These are phyloP conservation scores for Talaromyces proteolyticus DNA, from an alignment of 495 filamentous ascomycete genomes.

Conservation along the genomic window DNA sequence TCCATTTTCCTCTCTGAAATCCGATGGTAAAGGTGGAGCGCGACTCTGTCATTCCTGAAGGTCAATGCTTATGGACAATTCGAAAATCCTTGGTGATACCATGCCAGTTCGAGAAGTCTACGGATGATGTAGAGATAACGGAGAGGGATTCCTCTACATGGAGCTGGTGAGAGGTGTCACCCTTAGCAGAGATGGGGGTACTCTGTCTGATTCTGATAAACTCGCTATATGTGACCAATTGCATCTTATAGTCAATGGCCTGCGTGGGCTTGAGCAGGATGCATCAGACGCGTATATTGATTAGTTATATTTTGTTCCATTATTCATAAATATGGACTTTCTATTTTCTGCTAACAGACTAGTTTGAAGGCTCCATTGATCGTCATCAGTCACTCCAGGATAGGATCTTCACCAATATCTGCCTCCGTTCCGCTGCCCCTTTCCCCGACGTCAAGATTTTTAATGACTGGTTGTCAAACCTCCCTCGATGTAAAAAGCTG, in stretches of 20 bases:
- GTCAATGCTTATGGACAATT: too few species aligned
- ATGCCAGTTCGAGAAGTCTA: too few species aligned
- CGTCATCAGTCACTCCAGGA: constrained; percentile 2
- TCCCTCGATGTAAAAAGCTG: not conserved
- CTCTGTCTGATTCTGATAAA: not conserved
- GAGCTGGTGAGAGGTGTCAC: too few species aligned
- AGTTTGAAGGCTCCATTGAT: not conserved
- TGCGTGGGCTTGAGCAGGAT: not conserved
- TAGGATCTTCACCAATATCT: not conserved
- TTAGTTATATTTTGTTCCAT: not conserved
- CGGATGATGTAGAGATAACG: too few species aligned
- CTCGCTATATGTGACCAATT: not conserved
- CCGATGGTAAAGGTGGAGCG: too few species aligned
- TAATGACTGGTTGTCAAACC: constrained; percentile 4
- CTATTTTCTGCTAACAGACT: not conserved
- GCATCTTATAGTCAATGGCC: not conserved
- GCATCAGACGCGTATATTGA: not conserved
- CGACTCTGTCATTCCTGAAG: too few species aligned
- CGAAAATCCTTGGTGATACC: too few species aligned
- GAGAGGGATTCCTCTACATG: too few species aligned
- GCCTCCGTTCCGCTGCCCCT: not conserved
- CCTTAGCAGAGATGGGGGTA: not conserved
- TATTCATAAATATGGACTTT: not conserved
- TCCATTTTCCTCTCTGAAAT: too few species aligned
- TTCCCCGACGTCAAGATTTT: not conserved